Percentiles rank a stretch among this genome's conserved stretches.
Evolutionary conservation across 306 rosid species (phyloP).

Genomic region (Inga leiocalycina): DNA sequence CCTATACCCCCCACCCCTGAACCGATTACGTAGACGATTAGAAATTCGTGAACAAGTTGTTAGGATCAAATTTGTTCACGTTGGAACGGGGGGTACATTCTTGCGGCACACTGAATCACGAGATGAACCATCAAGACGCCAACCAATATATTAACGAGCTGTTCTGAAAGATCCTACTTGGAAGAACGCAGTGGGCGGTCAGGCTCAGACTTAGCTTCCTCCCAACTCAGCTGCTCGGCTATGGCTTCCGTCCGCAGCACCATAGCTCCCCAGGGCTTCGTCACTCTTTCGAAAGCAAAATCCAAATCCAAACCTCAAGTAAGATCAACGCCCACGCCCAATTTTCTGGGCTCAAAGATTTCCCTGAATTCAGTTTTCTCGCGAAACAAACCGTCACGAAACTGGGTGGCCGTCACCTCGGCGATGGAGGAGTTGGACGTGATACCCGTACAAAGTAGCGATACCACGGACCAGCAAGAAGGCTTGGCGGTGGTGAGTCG

Average conservation of each 20-base stretch:
- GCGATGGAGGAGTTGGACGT: conserved; percentile 61
- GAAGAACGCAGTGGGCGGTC: conserved; percentile 27
- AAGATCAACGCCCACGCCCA: conserved; percentile 26
- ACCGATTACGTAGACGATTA: conserved; percentile 10
- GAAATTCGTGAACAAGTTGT: not conserved
- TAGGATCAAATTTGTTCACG: not conserved
- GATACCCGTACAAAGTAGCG: conserved; percentile 62
- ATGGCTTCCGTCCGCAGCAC: conserved; percentile 72
- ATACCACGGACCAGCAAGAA: conserved; percentile 69
- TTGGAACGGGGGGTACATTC: not conserved
- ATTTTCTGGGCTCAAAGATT: conserved; percentile 31
- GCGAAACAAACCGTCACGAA: conserved; percentile 33
- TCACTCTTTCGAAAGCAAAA: conserved; percentile 45
- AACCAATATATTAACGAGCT: conserved; percentile 23
- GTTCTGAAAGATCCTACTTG: not conserved
- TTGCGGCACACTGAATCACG: conserved; percentile 14
- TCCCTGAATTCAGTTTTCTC: conserved; percentile 33
- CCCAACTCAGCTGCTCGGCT: conserved; percentile 40
- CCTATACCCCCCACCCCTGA: not conserved
- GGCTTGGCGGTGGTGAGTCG: conserved; percentile 54
- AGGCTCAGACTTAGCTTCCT: conserved; percentile 26
- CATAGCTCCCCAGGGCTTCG: conserved; percentile 57
- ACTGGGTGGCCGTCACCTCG: conserved; percentile 34
- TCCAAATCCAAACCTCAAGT: conserved; percentile 30
- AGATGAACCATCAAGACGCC: not conserved